Evolutionary conservation across 2,329 filamentous ascomycete genomes (phyloP), one percentile per base, ranked within the genome.

Genomic region (Endothia cerciana): DNA sequence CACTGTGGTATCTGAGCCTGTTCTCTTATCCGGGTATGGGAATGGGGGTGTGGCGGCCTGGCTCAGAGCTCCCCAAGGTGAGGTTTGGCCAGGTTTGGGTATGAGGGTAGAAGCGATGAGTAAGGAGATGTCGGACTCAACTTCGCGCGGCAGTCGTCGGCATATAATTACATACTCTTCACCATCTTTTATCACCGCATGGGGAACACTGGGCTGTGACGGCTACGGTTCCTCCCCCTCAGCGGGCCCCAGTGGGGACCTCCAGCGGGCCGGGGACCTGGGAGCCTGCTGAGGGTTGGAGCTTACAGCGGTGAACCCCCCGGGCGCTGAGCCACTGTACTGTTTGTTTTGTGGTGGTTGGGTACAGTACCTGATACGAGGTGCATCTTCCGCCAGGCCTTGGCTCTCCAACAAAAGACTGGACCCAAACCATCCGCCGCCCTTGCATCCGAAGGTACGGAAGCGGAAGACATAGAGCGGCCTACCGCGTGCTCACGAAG

Each of bases 401-500:
- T 30, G 8, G 8, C 13, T n/a, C n/a, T n/a, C 45, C 45, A 22
- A 25, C 45, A 19, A 15, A 25, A 47, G n/a, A 47, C 11, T 25
- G 45, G 10, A 22, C 11, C 6, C 11, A 45, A 40, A 65, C 41
- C 65, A 65, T 67, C 65, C 65, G 65, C 65, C 57, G 47, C 47
- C 47, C 30, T 62, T 65, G 43, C 63, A 65, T 67, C 65, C 65
- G 65, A 67, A 62, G 8, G 8, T 17, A 49, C 63, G 65, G 65
- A 66, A 47, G 64, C 64, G 64, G 64, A 66, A 55, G 58, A 36
- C 30, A 10, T 36, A 2, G 28, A n/a, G 30, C 17, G 30, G 28
- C 30, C 51, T 55, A 36, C 30, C 51, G 51, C 51, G 13, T 55
- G 28, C 51, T 33, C 49, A 55, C 51, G 6, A 30, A n/a, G 25